phyloP scores from a whole-genome alignment of 2,329 filamentous ascomycete species.

The Gyromitra esculenta region DNA sequence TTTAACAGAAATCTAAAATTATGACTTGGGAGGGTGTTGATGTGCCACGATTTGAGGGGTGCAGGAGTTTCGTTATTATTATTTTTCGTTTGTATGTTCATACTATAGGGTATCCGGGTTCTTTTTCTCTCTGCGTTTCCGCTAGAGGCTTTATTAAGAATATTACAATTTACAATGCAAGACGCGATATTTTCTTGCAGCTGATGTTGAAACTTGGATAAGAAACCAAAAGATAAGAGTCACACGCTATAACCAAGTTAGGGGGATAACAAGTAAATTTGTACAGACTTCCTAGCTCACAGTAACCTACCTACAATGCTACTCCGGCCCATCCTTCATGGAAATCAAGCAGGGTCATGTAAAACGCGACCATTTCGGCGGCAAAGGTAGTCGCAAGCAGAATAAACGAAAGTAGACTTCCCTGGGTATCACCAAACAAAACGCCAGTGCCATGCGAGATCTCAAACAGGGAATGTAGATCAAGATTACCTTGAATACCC shows the following conservation, averaged over 20 bases:
- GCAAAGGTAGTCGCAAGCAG: conserved; percentile 16
- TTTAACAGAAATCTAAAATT: conserved; percentile 53
- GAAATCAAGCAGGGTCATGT: conserved; percentile 20
- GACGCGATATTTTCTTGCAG: background rate
- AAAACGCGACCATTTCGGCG: conserved; percentile 34
- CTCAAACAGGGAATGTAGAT: conserved; percentile 40
- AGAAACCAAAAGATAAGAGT: conserved; percentile 2
- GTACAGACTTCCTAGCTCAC: background rate
- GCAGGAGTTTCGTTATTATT: conserved; percentile 20
- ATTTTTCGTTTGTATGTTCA: conserved; percentile 36
- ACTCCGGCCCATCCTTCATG: conserved; percentile 24
- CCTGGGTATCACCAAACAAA: conserved; percentile 45
- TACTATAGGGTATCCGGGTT: conserved; percentile 34
- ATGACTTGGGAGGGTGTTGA: conserved; percentile 26
- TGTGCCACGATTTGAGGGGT: conserved; percentile 22
- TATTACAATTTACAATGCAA: conserved; percentile 43
- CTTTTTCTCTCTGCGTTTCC: conserved; percentile 21
- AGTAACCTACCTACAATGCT: conserved; percentile 14
- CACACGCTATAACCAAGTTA: background rate
- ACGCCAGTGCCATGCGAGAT: conserved; percentile 33
- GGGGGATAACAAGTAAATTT: conserved; percentile 7
- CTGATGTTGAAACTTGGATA: conserved; percentile 5
- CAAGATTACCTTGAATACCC: conserved; percentile 22
- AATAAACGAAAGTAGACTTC: conserved; percentile 40
- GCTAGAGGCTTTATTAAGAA: conserved; percentile 37